Conservation (phyloP, 139 green algal genomes). For the Chlamydomonas schloesseri region DNA sequence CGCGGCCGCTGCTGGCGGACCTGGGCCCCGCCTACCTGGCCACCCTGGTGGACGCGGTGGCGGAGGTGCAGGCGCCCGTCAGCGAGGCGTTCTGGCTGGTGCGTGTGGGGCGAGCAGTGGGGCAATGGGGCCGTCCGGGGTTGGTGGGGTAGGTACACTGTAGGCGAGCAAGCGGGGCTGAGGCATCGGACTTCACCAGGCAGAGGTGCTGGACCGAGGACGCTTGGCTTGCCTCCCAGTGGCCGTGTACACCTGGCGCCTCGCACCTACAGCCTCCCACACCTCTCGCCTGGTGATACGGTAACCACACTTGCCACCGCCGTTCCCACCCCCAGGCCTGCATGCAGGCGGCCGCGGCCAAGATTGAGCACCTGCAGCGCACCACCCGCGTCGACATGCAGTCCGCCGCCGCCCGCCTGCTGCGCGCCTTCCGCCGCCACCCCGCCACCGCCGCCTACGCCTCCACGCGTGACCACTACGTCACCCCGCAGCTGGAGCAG, state of each 20-base stretch:
- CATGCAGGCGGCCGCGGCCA: slow-evolving; percentile 28
- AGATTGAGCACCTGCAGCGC: slow-evolving; percentile 23
- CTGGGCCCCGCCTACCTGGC: slow-evolving; percentile 33
- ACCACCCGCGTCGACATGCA: slow-evolving; percentile 19
- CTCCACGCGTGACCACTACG: slow-evolving; percentile 1
- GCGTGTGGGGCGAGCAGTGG: background rate
- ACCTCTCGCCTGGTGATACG: background rate
- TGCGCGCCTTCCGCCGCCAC: slow-evolving; percentile 10
- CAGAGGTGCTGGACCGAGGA: too few species aligned
- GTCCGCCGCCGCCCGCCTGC: background rate
- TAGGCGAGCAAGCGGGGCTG: background rate
- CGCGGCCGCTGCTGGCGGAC: slow-evolving; percentile 7
- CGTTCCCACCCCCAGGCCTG: background rate
- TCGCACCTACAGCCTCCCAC: too few species aligned
- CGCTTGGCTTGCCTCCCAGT: too few species aligned
- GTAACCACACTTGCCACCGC: too few species aligned
- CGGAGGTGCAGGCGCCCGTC: slow-evolving; percentile 14
- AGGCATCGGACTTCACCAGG: too few species aligned
- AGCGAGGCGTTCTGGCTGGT: slow-evolving; percentile 30
- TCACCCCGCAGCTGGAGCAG: slow-evolving; percentile 13
- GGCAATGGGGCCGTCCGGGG: background rate
- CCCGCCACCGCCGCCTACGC: slow-evolving; percentile 2
- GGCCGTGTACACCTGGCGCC: too few species aligned
- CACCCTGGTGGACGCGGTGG: slow-evolving; percentile 9
- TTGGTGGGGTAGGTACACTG: background rate